Evolutionary conservation across 352 stramenopile species (phyloP).

Genomic region (Labyrinthula sp.): DNA sequence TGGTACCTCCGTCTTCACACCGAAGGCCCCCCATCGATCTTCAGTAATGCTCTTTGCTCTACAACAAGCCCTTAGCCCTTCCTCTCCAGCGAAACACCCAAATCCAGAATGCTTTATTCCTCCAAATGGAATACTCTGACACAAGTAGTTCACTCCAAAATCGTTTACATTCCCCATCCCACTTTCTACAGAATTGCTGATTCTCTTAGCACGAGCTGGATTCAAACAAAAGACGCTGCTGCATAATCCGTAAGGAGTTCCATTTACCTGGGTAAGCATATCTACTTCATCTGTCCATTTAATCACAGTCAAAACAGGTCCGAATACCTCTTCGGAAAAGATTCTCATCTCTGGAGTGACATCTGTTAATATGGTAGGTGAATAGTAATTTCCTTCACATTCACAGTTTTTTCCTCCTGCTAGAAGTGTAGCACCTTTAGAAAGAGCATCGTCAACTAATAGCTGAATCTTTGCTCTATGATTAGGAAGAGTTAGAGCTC

Average conservation of each 20-base stretch:
- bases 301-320: constrained; percentile 59
- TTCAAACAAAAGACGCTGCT: constrained; percentile 49
- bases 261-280: constrained; percentile 36
- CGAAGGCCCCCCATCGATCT: too few species aligned
- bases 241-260: constrained; percentile 47
- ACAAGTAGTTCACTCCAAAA: constrained; percentile 62
- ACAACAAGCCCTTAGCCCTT: constrained; percentile 57
- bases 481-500: constrained; percentile 51
- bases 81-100: constrained; percentile 57
- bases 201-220: constrained; percentile 37
- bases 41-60: constrained; percentile 49
- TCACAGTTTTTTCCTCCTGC: constrained; percentile 40
- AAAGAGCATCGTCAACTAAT: constrained; percentile 59
- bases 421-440: constrained; percentile 50
- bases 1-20: too few species aligned
- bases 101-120: constrained; percentile 61
- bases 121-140: constrained; percentile 61
- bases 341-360: constrained; percentile 56
- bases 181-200: constrained; percentile 45
- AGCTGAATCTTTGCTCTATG: constrained; percentile 54
- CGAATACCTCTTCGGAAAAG: constrained; percentile 61
- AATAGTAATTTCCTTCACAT: constrained; percentile 32
- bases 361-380: constrained; percentile 53
- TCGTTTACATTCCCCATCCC: constrained; percentile 66
- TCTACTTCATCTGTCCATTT: constrained; percentile 38